Base-by-base conservation (phyloP, 495 filamentous ascomycete species). In the Xanthoparmelia taractica region DNA sequence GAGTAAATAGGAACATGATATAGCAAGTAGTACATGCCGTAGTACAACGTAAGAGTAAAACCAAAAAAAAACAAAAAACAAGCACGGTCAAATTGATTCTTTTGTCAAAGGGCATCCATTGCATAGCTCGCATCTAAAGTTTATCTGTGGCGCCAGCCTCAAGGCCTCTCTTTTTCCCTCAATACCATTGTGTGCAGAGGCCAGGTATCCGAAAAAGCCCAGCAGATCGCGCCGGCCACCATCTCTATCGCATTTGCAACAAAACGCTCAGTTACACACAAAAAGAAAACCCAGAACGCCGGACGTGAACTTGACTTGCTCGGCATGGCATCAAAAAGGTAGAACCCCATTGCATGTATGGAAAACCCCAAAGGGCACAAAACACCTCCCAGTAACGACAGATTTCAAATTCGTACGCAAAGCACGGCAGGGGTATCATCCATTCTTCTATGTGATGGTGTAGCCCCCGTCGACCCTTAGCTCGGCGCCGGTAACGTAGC, bases 391-490 rank as follows among this genome's bases (percentile, higher is more conserved):
- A 36, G 34, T 36, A 10, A 36, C 4, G 18, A 6, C 20, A 6
- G 0, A 23, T 4, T 1, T 45, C 20, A 23, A 45, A 45, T 50
- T 29, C 0, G n/a, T n/a, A n/a, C n/a, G 45, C 45, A 36, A 27
- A 27, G 23, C 45, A 3, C 8, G 13, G 45, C 23, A 4, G 27
- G 50, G 59, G 33, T 57, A 57, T 57, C 60, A 23, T 45, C 43
- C 11, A 31, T 36, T 27, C 6, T 0, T 2, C 38, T 86, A 92
- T 64, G 88, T 95, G 59, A 90, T 73, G 29, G 91, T 96, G 73
- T 96, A 97, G 17, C 91, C 92, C 50, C 93, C 93, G 71, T 97
- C 92, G 27, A 96, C 90, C 20, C 91, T 81, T 63, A 97, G 76
- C 68, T 97, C 92, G 12, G 91, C 88, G 17, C 94, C 93, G 18